Evolutionary conservation across 139 green algal genomes (phyloP), one percentile per base, ranked within the genome.

Genomic region (Deuterostichococcus epilithicus): DNA sequence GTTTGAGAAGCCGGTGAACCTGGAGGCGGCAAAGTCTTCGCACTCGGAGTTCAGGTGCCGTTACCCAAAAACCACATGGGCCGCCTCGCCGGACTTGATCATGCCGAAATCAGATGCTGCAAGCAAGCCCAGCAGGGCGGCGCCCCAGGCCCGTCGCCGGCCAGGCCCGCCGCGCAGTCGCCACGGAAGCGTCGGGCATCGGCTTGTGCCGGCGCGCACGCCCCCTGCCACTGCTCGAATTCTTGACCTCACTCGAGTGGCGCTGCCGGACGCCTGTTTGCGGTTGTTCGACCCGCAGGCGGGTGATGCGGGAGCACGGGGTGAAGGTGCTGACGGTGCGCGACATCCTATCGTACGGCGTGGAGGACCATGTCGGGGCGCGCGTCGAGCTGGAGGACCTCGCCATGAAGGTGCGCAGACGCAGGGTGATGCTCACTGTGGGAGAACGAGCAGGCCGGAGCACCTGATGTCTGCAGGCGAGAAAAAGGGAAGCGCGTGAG

Each of bases 1-100:
- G 69, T 98, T 94, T 78, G 94, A 98, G 81, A 88, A 91, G 26
- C 93, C 94, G 22, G 88, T 98, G 74, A 97, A 98, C 86, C 88
- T 98, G 67, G 91, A 97, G n/a, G 85, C 83, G 28, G 91, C 92
- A 65, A 90, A 90, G 68, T 44, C 80, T 28, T 88, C 94, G 36
- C 94, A 98, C 77, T 82, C 83, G 15, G 85, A 92, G 68, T 98
- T 98, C 76, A 72, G 93, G 52, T 63, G 52, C 10, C 3, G n/a
- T n/a, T n/a, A n/a, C n/a, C n/a, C n/a, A n/a, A n/a, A n/a, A n/a
- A n/a, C n/a, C n/a, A n/a, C n/a, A n/a, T n/a, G n/a, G n/a, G n/a
- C n/a, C n/a, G n/a, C n/a, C n/a, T n/a, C n/a, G n/a, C n/a, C n/a
- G n/a, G n/a, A n/a, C n/a, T n/a, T n/a, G n/a, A n/a, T n/a, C n/a